Evolutionary conservation across 495 filamentous ascomycete species (phyloP), one percentile per base, ranked within the genome.

Genomic region (Chaetomium cochliodes): DNA sequence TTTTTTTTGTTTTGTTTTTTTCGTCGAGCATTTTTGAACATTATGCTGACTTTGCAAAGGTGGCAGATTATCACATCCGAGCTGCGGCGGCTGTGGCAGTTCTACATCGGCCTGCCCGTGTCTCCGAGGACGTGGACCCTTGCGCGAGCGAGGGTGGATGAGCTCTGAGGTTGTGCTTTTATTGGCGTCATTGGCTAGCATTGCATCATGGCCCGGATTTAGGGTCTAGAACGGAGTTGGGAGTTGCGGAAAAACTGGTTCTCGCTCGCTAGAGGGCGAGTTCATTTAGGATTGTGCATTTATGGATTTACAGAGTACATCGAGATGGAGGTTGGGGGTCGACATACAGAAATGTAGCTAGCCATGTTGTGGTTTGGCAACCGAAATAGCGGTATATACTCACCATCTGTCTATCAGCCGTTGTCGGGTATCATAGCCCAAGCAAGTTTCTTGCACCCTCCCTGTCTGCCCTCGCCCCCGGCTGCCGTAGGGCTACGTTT

Each of bases 101-200:
- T 80, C 70, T 97, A 87, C 79, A 77, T 96, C n/a, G 92, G 92
- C 30, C 73, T 91, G 60, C 89, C 91, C 9, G 85, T 93, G 20
- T 77, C 77, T 52, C 87, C 88, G 6, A 80, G 91, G 66, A 78
- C 75, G 13, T 96, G 91, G 90, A 77, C 79, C 59, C 74, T 92
- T 39, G 72, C 80, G 66, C 66, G 79, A 39, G 84, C 87, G 28
- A 78, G 70, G 52, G 73, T 78, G 54, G 87, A 91, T 67, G 90
- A 78, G 62, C 72, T 78, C 11, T 78, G 60, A 67, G 18, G 16
- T 57, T 20, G 51, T 49, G 50, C 47, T 56, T 58, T 37, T 30
- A 4, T 49, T 41, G 18, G 5, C 39, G 46, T 51, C 51, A 56
- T 41, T 28, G 28, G 30, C 13, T 25, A 25, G 52, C 56, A 62